Conservation (phyloP, 2,329 filamentous ascomycete species). For the Magnaporthiopsis poae region DNA sequence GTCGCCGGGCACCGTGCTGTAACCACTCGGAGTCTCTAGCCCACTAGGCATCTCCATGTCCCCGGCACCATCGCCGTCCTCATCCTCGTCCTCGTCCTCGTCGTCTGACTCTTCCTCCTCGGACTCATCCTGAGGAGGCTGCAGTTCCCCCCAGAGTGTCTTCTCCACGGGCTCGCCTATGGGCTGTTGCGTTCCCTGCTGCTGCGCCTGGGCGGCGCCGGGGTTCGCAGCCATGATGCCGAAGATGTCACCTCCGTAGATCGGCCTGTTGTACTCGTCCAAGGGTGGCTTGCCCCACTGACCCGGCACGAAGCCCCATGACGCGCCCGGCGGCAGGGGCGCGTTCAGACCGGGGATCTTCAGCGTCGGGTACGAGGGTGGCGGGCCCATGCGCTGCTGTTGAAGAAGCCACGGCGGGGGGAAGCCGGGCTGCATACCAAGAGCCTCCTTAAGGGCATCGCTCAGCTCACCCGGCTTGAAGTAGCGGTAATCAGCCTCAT, state of each 20-base stretch:
- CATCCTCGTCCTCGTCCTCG: slow-evolving; percentile 54
- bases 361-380: slow-evolving; percentile 87
- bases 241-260: slow-evolving; percentile 92
- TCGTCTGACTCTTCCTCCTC: slow-evolving; percentile 55
- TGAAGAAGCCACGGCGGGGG: slow-evolving; percentile 97
- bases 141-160: slow-evolving; percentile 83
- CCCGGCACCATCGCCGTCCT: slow-evolving; percentile 56
- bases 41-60: slow-evolving; percentile 65
- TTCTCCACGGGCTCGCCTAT: slow-evolving; percentile 74
- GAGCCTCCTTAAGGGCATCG: slow-evolving; percentile 79
- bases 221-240: slow-evolving; percentile 50
- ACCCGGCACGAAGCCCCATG: slow-evolving; percentile 91
- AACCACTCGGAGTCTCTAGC: slow-evolving; percentile 69
- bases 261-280: slow-evolving; percentile 80
- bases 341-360: slow-evolving; percentile 92
- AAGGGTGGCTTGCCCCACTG: slow-evolving; percentile 94
- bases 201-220: slow-evolving; percentile 18
- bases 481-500: slow-evolving; percentile 86
- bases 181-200: slow-evolving; percentile 21
- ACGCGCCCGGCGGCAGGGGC: slow-evolving; percentile 75
- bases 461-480: slow-evolving; percentile 82
- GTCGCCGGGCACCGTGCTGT: slow-evolving; percentile 75
- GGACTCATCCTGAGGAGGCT: slow-evolving; percentile 66
- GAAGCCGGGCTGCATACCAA: slow-evolving; percentile 85
- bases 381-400: slow-evolving; percentile 85